phyloP scores from a whole-genome alignment of 1,284 basidiomycete genomes.

The Apiotrichum laibachii region DNA sequence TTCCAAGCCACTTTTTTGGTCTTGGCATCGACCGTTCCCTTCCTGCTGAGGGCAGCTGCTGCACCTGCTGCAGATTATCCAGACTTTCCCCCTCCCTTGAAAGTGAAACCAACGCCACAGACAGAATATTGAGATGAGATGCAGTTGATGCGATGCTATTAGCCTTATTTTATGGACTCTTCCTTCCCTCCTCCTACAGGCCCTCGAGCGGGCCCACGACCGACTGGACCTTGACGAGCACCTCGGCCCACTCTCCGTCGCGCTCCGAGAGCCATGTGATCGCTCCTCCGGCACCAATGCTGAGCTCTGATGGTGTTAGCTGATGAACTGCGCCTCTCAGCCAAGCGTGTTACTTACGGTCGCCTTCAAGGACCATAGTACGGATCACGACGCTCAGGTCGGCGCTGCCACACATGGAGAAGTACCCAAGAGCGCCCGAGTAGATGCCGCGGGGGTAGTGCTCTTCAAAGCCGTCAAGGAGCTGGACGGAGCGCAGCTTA shows the following conservation, averaged over 20 bases:
- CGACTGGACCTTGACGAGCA: constrained; percentile 69
- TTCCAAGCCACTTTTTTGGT: constrained; percentile 4
- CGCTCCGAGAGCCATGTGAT: constrained; percentile 90
- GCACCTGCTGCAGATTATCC: no score
- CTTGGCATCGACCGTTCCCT: neutral
- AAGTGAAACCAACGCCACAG: no score
- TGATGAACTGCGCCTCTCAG: no score
- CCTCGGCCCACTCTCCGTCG: constrained; percentile 90
- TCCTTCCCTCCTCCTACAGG: constrained; percentile 1
- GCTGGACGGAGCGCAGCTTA: constrained; percentile 87
- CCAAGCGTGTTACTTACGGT: constrained; percentile 38
- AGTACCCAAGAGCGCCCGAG: constrained; percentile 92
- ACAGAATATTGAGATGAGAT: neutral
- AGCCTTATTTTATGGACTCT: neutral
- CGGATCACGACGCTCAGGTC: constrained; percentile 97
- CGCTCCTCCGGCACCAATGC: constrained; percentile 86
- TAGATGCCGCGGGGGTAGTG: constrained; percentile 69
- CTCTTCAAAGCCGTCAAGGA: constrained; percentile 77
- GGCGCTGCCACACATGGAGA: constrained; percentile 80
- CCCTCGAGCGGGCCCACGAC: constrained; percentile 43
- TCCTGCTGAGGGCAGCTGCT: no score
- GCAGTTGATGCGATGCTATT: neutral
- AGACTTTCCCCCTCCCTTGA: no score
- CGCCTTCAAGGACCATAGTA: constrained; percentile 77
- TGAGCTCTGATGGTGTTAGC: constrained; percentile 7